Evolutionary conservation across 768 basidiomycete genomes (phyloP).

Genomic region (Pisolithus tinctorius): DNA sequence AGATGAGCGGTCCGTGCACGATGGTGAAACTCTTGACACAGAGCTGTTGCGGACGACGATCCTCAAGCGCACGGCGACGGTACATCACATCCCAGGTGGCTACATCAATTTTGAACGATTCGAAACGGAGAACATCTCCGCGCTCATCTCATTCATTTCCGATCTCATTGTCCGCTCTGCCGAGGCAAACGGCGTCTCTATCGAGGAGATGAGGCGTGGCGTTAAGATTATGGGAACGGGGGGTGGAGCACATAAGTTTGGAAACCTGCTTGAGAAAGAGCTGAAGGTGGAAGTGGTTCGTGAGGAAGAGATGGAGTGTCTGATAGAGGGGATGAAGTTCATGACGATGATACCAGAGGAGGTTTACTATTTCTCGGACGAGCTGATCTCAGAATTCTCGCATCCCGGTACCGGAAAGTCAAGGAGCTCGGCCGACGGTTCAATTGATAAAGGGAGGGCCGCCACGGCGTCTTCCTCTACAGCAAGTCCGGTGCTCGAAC

Average conservation of each 20-base stretch:
- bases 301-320: constrained; percentile 99
- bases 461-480: constrained; percentile 6
- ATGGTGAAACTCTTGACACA: constrained; percentile 27
- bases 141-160: constrained; percentile 82
- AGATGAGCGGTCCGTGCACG: constrained; percentile 7
- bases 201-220: constrained; percentile 84
- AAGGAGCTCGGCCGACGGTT: neutral
- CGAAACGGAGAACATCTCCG: constrained; percentile 83
- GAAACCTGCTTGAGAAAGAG: constrained; percentile 68
- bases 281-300: constrained; percentile 79
- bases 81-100: constrained; percentile 84
- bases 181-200: constrained; percentile 73
- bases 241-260: constrained; percentile 93
- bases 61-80: constrained; percentile 53
- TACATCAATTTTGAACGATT: constrained; percentile 97
- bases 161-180: constrained; percentile 84
- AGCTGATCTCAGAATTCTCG: constrained; percentile 72
- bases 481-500: constrained; percentile 42
- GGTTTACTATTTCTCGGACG: constrained; percentile 97
- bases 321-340: constrained; percentile 95
- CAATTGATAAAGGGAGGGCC: constrained; percentile 3
- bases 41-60: constrained; percentile 54
- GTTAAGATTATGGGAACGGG: constrained; percentile 99
- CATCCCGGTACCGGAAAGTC: constrained; percentile 24
- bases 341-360: constrained; percentile 94